Conservation (phyloP, 2,329 filamentous ascomycete species). For the Periconia macrospinosa region DNA sequence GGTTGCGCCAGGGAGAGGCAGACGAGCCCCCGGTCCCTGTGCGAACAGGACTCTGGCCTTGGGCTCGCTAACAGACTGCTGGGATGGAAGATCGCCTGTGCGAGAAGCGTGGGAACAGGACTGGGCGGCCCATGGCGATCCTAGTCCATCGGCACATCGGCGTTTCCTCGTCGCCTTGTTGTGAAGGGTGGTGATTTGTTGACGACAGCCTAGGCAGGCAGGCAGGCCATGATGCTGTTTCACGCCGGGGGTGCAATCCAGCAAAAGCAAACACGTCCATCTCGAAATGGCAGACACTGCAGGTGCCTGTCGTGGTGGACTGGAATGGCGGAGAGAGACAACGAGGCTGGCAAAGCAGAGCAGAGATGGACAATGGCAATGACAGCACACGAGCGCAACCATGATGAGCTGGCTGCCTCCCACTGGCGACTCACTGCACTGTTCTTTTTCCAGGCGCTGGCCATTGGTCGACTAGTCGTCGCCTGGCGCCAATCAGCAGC, state of each 20-base stretch:
- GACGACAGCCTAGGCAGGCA: not conserved
- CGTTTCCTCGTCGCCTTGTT: not conserved
- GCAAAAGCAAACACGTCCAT: too few relatives aligned
- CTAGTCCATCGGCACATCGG: conserved; percentile 5
- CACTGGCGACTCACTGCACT: conserved; percentile 4
- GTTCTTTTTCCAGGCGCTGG: too few relatives aligned
- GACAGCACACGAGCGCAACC: too few relatives aligned
- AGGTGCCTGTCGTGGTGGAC: too few relatives aligned
- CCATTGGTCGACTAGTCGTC: not conserved
- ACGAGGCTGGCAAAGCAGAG: too few relatives aligned
- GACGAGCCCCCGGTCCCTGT: conserved; percentile 22
- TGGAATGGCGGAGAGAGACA: too few relatives aligned
- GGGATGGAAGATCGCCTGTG: conserved; percentile 14
- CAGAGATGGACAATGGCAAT: too few relatives aligned
- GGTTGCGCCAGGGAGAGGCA: conserved; percentile 2
- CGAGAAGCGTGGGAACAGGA: not conserved
- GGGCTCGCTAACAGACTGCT: conserved; percentile 22
- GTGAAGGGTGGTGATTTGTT: not conserved
- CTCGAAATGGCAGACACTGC: too few relatives aligned
- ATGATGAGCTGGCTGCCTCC: not conserved
- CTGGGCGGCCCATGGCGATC: conserved; percentile 3
- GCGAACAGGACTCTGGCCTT: conserved; percentile 21
- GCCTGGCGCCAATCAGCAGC: conserved; percentile 29
- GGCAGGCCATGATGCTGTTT: too few relatives aligned
- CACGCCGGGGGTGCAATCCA: too few relatives aligned